Base-by-base conservation (phyloP, 805 yeast species). In the Kazachstania africana region DNA sequence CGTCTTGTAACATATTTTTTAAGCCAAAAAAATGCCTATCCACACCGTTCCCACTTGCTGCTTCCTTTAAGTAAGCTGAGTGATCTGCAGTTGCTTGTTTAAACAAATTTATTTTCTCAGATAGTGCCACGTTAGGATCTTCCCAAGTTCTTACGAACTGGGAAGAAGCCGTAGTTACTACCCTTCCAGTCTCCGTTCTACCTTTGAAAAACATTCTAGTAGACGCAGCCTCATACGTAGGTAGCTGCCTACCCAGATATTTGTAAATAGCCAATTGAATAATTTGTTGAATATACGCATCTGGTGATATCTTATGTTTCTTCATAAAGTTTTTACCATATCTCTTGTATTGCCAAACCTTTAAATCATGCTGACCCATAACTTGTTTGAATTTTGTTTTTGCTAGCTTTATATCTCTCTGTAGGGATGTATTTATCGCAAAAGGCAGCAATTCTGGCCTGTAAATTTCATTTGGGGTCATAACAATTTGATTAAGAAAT, bases 141-240 rank as follows among this genome's bases (percentile, higher is more conserved):
- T 75, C 65, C 83, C 94, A 82, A 22, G 79, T 72, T 50, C 70
- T 63, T 36, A 80, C 93, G 57, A 85, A 81, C 21, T 63, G 62
- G 29, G 70, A 63, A 16, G 84, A 70, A 51, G 79, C 94, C 31
- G 54, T 53, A 6, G 94, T 75, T 8, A 83, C 95, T 4, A 84
- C 63, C 49, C 98, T 72, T 39, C 91, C 84, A 16, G 95, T 80
- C 60, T 88, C 98, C 6, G 97, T 88, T 56, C 98, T 74, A 34
- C 98, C 98, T 48, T 72, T 75, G 50, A 74, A 78, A 58, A 68
- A 88, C 54, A 74, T 78, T 58, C 97, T 75, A 2, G 96, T 88
- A 14, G 97, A 83, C 3, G 96, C 95, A 31, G 94, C 78, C 60
- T 88, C 98, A 60, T 88, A 88, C 9, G 96, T 88, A 40, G 96